Conservation (phyloP, 1,284 basidiomycete genomes). For the Leccinum olivaceoglutinosum region DNA sequence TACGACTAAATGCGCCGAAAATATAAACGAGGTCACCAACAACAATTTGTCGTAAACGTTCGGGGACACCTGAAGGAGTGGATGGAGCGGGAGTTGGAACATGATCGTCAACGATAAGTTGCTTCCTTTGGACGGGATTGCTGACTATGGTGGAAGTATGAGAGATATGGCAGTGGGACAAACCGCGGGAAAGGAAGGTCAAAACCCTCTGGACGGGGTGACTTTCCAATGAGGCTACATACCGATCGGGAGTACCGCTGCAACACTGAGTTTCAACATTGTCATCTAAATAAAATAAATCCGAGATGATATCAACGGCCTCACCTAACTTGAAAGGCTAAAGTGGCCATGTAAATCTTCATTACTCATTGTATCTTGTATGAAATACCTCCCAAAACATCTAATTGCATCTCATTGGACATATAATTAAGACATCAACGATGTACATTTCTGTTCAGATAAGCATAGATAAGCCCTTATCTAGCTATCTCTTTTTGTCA, state of each 20-base stretch:
- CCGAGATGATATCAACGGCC: not conserved
- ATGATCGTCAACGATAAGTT: not conserved
- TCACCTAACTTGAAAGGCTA: not conserved
- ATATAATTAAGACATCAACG: not conserved
- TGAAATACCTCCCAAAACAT: not conserved
- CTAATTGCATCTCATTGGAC: not conserved
- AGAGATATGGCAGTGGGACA: not conserved
- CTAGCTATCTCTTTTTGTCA: not conserved
- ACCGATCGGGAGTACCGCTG: not conserved
- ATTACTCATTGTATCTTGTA: not conserved
- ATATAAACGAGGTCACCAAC: too few species aligned
- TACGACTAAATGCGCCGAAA: too few species aligned
- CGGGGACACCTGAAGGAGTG: too few species aligned
- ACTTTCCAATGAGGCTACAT: not conserved
- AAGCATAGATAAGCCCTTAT: not conserved
- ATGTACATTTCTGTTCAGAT: not conserved
- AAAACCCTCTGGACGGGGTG: not conserved
- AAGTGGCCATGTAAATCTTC: not conserved
- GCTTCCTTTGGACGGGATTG: not conserved
- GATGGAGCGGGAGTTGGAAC: not conserved
- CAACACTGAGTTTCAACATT: not conserved
- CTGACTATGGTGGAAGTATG: not conserved
- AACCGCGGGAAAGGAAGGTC: not conserved
- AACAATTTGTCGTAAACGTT: too few species aligned
- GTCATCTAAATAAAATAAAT: not conserved